Base-by-base conservation (phyloP, 176 grass and related monocot species). In the Carex parvula region DNA sequence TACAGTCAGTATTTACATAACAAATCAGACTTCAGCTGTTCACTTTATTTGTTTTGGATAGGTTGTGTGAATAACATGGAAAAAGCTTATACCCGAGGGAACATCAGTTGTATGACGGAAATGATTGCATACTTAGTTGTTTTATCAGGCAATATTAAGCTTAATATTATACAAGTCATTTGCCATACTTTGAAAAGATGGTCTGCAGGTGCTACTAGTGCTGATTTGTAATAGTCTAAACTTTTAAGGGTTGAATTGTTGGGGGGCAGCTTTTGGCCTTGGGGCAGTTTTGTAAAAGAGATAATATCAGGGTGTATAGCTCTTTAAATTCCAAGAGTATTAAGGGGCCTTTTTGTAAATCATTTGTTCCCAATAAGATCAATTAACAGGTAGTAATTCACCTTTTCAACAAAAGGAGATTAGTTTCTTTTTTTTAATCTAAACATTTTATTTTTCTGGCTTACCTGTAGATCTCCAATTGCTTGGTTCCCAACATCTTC, bases 401-500 rank as follows among this genome's bases (percentile, higher is more conserved):
- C 46, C 15, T 33, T 16, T 55, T 30, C 33, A 55, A 78, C 52
- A 56, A 78, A 14, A 78, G 52, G 13, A 78, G 22, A 17, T 10
- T 57, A 57, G 50, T 78, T n/a, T 62, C 8, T 62, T 62, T 62
- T 24, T 7, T 35, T 78, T 4, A 71, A 57, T 56, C 24, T 17
- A 74, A 56, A 29, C 0, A 74, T 52, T 58, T 61, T 7, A 60
- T 72, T 53, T 32, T 64, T 30, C 41, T 39, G 71, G 13, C 50
- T 84, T 71, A 93, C 95, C 95, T 98, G 96, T 60, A 99, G 96
- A 79, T 99, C 96, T 83, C 91, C 96, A 87, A 99, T 99, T 3
- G 93, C 93, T 83, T 99, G 96, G 80, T 84, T 91, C 57, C 91
- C 96, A 48, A 93, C 85, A 81, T 95, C 91, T 81, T 95, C 85